Percentiles rank a stretch among this genome's conserved stretches.
Evolutionary conservation across 1,284 basidiomycete species (phyloP).

Genomic region (Kwoniella shivajii): DNA sequence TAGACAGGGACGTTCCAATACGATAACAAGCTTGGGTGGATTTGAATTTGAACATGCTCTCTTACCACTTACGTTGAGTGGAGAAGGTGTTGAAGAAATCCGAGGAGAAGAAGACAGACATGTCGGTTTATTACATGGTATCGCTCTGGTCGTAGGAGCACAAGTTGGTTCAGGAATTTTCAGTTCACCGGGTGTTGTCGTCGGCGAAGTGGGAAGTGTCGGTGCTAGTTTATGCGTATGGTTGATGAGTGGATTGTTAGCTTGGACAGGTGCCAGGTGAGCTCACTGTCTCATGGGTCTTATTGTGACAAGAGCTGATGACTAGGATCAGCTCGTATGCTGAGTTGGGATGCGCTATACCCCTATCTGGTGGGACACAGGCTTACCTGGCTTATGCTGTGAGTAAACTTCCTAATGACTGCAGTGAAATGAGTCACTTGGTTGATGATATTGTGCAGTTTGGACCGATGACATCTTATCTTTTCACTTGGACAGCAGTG

Average conservation of each 20-base stretch:
- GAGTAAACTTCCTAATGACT: conserved; percentile 13
- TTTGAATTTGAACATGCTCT: conserved; percentile 77
- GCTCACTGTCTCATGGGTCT: conserved; percentile 1
- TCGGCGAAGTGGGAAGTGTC: conserved; percentile 80
- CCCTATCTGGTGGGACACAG: conserved; percentile 79
- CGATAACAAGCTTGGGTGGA: conserved; percentile 61
- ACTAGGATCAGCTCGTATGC: conserved; percentile 69
- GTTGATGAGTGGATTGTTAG: conserved; percentile 75
- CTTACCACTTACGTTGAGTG: conserved; percentile 71
- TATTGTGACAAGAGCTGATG: not conserved
- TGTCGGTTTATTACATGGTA: conserved; percentile 77
- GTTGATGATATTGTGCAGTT: conserved; percentile 56
- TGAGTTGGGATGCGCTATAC: conserved; percentile 65
- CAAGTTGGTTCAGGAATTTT: conserved; percentile 95
- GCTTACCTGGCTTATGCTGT: conserved; percentile 82
- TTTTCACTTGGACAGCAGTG: conserved; percentile 88
- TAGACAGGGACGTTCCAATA: conserved; percentile 60
- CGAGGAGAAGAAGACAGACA: conserved; percentile 60
- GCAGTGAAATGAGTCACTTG: not conserved
- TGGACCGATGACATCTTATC: conserved; percentile 79
- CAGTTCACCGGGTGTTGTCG: conserved; percentile 86
- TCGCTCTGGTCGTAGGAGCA: conserved; percentile 77
- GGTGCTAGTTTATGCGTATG: conserved; percentile 81
- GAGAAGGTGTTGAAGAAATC: conserved; percentile 62
- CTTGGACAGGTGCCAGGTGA: conserved; percentile 80